Base-by-base conservation (phyloP, 2,329 filamentous ascomycete species). In the Sporothrix brasiliensis region DNA sequence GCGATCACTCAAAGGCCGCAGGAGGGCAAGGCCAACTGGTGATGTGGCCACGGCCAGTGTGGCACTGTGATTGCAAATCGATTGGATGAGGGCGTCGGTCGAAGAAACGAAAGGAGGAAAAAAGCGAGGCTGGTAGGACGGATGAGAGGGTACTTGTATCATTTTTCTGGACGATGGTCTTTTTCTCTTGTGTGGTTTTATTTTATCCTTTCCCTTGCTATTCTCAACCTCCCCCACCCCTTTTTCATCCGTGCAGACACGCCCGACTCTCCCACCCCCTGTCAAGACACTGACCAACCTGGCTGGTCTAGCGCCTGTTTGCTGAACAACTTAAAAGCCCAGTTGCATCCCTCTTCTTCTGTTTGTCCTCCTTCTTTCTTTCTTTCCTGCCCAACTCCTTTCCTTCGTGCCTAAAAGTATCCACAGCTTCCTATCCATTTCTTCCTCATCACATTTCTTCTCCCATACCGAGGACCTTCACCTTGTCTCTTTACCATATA, bases 311-410 rank as follows among this genome's bases (percentile, higher is more conserved):
- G 24, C 41, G 50, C 30, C 44, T 34, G 41, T 47, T 16, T 69
- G 4, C 67, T 66, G 39, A 50, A 44, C 60, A 67, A 67, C 58
- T 73, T 74, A 74, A 73, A 76, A 72, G 66, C 58, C 73, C 73
- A 69, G 70, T 71, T 73, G 63, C 63, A 68, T 68, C 72, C 75
- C 71, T 74, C 75, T 73, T 75, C 74, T 72, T 74, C 73, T 72
- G 67, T 60, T 69, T 58, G 39, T 70, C 24, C 70, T 74, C 49
- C 65, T 68, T 44, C 54, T 71, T 65, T 61, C 50, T 63, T 61
- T 70, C 56, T 65, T 75, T 76, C 76, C 77, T 76, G 75, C 77
- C 74, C 77, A 76, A 75, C 69, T 70, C 53, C 54, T 41, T 21
- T 14, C 52, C 76, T 69, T 74, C 72, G 70, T 73, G 74, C 77